A percentile compares a stretch with the other conserved stretches of the same genome.
phyloP scores from a whole-genome alignment of 768 basidiomycete genomes.

The Melanogaster broomeanus region DNA sequence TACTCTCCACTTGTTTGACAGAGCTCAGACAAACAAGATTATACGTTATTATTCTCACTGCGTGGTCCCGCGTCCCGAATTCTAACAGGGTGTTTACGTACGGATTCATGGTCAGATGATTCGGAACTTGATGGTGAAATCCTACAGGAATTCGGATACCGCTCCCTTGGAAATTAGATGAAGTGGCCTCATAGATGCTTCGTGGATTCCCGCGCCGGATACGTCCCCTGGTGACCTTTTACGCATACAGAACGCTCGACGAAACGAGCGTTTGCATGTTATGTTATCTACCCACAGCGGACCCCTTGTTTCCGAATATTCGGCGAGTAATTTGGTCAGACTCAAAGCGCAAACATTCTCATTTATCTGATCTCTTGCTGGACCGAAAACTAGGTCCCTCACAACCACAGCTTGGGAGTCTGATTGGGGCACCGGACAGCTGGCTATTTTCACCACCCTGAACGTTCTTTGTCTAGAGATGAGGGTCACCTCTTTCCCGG shows the following conservation, averaged over 20 bases:
- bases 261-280: background rate
- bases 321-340: background rate
- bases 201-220: background rate
- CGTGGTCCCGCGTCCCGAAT: too few species aligned
- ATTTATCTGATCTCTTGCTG: background rate
- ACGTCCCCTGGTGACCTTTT: background rate
- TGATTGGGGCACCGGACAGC: background rate
- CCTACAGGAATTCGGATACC: too few species aligned
- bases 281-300: background rate
- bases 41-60: too few species aligned
- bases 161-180: too few species aligned
- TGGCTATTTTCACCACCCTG: background rate
- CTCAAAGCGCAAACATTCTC: background rate
- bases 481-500: too few species aligned
- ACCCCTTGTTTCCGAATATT: background rate
- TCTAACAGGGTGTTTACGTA: too few species aligned
- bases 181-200: slow-evolving; percentile 1
- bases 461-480: background rate
- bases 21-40: too few species aligned
- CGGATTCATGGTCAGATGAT: too few species aligned
- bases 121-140: too few species aligned
- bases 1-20: too few species aligned
- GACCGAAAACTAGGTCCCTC: background rate
- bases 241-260: background rate
- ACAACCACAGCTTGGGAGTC: background rate